Evolutionary conservation across 176 grass and related monocot species (phyloP).

Genomic region (Musa beccarii): DNA sequence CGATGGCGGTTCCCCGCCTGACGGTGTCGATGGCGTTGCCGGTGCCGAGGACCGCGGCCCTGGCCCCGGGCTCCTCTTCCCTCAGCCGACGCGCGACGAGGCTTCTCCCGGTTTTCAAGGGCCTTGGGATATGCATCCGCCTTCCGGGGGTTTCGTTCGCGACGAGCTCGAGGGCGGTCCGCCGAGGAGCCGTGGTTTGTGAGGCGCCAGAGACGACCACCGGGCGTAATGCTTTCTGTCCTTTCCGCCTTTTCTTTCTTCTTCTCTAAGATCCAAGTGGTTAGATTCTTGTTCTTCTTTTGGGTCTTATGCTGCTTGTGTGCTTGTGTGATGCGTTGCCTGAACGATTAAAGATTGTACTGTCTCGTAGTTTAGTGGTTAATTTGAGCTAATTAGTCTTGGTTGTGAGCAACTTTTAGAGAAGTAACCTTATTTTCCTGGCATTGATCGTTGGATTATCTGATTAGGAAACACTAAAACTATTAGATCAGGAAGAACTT

Average conservation of each 20-base stretch:
- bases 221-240: not conserved
- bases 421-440: too few species aligned
- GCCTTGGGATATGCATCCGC: constrained; percentile 21
- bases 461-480: too few species aligned
- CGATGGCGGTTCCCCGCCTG: constrained; percentile 5
- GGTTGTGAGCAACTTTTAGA: too few species aligned
- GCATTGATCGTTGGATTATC: too few species aligned
- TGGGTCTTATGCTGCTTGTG: too few species aligned
- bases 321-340: too few species aligned
- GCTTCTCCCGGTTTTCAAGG: constrained; percentile 20
- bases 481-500: too few species aligned
- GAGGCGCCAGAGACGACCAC: constrained; percentile 36
- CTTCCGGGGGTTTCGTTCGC: constrained; percentile 5
- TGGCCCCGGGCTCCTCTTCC: not conserved
- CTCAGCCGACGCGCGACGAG: not conserved
- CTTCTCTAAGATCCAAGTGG: not conserved
- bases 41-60: not conserved
- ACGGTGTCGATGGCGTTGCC: constrained; percentile 6
- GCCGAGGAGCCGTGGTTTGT: constrained; percentile 23
- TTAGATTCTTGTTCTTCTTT: too few species aligned
- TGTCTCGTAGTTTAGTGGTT: too few species aligned
- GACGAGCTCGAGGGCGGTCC: constrained; percentile 16
- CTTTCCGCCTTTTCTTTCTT: not conserved
- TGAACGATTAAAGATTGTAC: too few species aligned
- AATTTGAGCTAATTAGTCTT: too few species aligned